A percentile compares a stretch with the other conserved stretches of the same genome.
These are phyloP conservation scores for Rhodomyrtus psidioides DNA, from an alignment of 441 rosid species.

Conservation along the genomic window DNA sequence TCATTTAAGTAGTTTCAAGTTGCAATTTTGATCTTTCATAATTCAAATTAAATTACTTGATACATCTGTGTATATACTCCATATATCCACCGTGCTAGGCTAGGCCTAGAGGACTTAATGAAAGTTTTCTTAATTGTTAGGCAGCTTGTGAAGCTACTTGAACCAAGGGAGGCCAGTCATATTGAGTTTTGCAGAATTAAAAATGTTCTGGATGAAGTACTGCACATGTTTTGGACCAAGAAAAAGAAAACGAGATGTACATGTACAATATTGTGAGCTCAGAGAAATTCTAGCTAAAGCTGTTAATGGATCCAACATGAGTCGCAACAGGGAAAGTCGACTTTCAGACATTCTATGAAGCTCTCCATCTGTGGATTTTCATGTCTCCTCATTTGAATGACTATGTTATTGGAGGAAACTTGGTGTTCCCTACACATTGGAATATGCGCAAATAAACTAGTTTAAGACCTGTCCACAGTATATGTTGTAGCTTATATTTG, in stretches of 20 bases:
- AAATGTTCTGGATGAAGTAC: slow-evolving; percentile 49
- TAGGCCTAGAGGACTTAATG: not conserved
- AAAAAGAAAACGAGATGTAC: slow-evolving; percentile 40
- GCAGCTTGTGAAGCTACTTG: slow-evolving; percentile 98
- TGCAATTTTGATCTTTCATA: not conserved
- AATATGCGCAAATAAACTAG: not conserved
- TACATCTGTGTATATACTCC: not conserved
- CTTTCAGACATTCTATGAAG: slow-evolving; percentile 35
- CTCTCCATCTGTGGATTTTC: not conserved
- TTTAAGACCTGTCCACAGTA: not conserved
- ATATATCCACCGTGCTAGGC: not conserved
- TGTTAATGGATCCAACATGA: slow-evolving; percentile 92
- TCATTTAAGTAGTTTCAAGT: not conserved
- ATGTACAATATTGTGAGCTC: slow-evolving; percentile 62
- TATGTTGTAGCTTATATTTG: not conserved
- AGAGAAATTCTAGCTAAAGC: slow-evolving; percentile 56
- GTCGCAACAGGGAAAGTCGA: slow-evolving; percentile 87
- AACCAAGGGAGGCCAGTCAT: slow-evolving; percentile 87
- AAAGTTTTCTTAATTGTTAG: slow-evolving; percentile 2
- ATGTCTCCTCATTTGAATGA: not conserved
- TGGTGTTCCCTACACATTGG: not conserved
- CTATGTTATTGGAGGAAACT: not conserved
- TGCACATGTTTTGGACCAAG: too few relatives aligned
- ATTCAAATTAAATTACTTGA: not conserved
- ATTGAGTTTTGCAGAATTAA: slow-evolving; percentile 89